phyloP scores from a whole-genome alignment of 768 basidiomycete species.

The Pisolithus tinctorius region DNA sequence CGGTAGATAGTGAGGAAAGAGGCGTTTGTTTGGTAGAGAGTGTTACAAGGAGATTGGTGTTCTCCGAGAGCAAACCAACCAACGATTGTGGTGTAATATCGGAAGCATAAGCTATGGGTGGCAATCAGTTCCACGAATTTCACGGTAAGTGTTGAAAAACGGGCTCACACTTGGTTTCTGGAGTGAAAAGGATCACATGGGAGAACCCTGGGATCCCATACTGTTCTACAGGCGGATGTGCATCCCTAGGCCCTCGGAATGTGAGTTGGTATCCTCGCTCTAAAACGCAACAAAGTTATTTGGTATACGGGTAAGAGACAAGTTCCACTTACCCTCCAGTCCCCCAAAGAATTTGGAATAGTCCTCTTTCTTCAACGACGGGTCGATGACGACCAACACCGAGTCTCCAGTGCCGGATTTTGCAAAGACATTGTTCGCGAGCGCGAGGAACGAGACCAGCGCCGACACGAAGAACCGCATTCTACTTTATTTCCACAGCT shows the following conservation, averaged over 20 bases:
- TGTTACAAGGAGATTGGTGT: conserved; percentile 79
- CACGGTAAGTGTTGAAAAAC: background rate
- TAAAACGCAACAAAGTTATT: conserved; percentile 22
- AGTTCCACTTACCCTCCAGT: conserved; percentile 51
- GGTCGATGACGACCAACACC: conserved; percentile 82
- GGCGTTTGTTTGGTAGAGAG: conserved; percentile 72
- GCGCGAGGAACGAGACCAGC: conserved; percentile 22
- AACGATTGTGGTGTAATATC: conserved; percentile 83
- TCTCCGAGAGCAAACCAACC: conserved; percentile 57
- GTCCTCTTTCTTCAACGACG: conserved; percentile 51
- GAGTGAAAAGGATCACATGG: conserved; percentile 83
- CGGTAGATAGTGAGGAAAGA: conserved; percentile 71
- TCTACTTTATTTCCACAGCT: background rate
- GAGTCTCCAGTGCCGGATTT: conserved; percentile 77
- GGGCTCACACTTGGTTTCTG: conserved; percentile 71
- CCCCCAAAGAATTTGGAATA: conserved; percentile 82
- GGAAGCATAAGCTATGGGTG: conserved; percentile 48
- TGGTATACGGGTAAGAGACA: background rate
- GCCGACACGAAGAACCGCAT: conserved; percentile 26
- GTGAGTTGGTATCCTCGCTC: conserved; percentile 82
- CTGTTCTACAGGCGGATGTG: conserved; percentile 55
- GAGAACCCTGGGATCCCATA: conserved; percentile 72
- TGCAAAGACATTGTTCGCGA: conserved; percentile 31
- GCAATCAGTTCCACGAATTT: background rate
- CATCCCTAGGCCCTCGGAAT: conserved; percentile 78